A percentile compares a stretch with the other conserved stretches of the same genome.
Evolutionary conservation across 2,329 filamentous ascomycete genomes (phyloP).

Genomic region (Colletotrichum sp.): DNA sequence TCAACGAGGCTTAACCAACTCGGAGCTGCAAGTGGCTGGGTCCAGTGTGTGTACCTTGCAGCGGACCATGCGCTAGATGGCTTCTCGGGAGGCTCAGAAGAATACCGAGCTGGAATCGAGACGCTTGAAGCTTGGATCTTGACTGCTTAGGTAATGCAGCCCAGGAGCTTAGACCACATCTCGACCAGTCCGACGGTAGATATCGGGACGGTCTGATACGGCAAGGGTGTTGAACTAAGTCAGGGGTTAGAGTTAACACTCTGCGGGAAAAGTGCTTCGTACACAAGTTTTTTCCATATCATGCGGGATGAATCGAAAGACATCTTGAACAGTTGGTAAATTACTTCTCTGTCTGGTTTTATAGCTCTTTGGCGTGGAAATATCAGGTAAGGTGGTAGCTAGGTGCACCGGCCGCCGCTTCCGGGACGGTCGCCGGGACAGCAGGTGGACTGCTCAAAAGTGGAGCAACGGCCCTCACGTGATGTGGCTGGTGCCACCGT

Average conservation of each 20-base stretch:
- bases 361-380: background rate
- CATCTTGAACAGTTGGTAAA: background rate
- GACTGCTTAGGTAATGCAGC: background rate
- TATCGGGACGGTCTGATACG: background rate
- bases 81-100: background rate
- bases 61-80: background rate
- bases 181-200: background rate
- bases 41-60: background rate
- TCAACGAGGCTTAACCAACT: background rate
- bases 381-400: background rate
- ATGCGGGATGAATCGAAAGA: background rate
- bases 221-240: background rate
- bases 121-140: background rate
- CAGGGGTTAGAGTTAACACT: background rate
- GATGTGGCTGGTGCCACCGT: conserved; percentile 19
- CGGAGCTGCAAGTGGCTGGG: background rate
- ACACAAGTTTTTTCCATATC: background rate
- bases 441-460: background rate
- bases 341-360: background rate
- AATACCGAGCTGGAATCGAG: background rate
- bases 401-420: background rate
- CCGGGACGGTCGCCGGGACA: conserved; percentile 19
- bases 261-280: background rate
- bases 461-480: conserved; percentile 7
- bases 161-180: background rate